Evolutionary conservation across 257 asterid genomes (phyloP).

Genomic region (Cinchona pubescens): DNA sequence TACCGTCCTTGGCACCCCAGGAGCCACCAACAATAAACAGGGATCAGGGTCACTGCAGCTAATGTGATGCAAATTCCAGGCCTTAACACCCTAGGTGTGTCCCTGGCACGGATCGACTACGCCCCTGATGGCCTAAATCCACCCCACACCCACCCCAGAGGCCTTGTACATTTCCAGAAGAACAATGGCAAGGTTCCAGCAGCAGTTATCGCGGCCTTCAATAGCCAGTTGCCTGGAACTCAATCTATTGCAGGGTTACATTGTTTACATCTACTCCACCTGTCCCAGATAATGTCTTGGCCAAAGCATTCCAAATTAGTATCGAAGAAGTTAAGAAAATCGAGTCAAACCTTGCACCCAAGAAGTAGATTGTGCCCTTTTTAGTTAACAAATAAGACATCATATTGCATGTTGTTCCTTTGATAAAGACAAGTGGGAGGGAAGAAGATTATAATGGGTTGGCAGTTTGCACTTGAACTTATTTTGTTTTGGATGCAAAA

Average conservation of each 20-base stretch:
- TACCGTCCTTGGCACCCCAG: conserved; percentile 38
- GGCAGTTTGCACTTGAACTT: background rate
- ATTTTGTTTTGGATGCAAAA: background rate
- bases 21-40: conserved; percentile 63
- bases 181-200: conserved; percentile 54
- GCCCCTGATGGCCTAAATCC: conserved; percentile 85
- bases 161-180: conserved; percentile 81
- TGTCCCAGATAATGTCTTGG: conserved; percentile 65
- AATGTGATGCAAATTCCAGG: conserved; percentile 66
- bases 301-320: conserved; percentile 58
- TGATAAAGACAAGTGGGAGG: background rate
- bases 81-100: conserved; percentile 84
- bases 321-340: conserved; percentile 61
- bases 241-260: conserved; percentile 60
- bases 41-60: conserved; percentile 66
- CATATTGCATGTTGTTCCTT: conserved; percentile 2
- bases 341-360: conserved; percentile 66
- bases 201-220: conserved; percentile 63
- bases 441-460: background rate
- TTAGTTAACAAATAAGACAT: background rate
- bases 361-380: conserved; percentile 26
- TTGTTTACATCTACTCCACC: conserved; percentile 59
- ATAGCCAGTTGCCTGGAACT: conserved; percentile 79
- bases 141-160: conserved; percentile 83
- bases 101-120: conserved; percentile 70